Conservation (phyloP, 2,329 filamentous ascomycete species). For the Ceratocystiopsis brevicomis region DNA sequence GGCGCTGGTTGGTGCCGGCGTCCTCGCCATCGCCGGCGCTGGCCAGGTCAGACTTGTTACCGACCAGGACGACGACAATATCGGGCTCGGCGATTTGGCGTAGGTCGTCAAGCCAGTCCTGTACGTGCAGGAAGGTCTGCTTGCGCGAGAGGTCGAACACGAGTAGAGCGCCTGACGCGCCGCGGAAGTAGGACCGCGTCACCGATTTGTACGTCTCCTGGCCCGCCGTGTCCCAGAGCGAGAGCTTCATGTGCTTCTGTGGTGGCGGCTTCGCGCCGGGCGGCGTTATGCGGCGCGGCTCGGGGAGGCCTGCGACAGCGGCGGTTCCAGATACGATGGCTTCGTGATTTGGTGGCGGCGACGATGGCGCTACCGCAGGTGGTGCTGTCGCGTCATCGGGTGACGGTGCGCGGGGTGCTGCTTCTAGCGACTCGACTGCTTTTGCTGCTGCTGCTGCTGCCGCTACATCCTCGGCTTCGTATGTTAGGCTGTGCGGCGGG, state of each 20-base stretch:
- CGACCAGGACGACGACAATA: constrained; percentile 85
- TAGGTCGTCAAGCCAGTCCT: constrained; percentile 84
- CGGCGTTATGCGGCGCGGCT: constrained; percentile 20
- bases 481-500: constrained; percentile 44
- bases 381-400: no score
- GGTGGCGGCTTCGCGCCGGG: constrained; percentile 10
- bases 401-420: constrained; percentile 9
- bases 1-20: constrained; percentile 42
- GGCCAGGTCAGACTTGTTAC: constrained; percentile 82
- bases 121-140: constrained; percentile 71
- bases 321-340: constrained; percentile 2
- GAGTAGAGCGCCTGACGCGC: constrained; percentile 51
- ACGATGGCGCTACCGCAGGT: no score
- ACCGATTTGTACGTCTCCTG: constrained; percentile 97
- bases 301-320: constrained; percentile 27
- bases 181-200: constrained; percentile 83
- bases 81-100: constrained; percentile 88
- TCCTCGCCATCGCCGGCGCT: constrained; percentile 18
- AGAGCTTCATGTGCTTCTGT: constrained; percentile 78
- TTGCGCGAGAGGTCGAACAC: constrained; percentile 88
- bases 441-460: constrained; percentile 11
- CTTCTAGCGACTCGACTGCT: constrained; percentile 4
- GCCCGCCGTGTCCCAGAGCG: constrained; percentile 87
- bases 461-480: constrained; percentile 8
- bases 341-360: no score